Conservation (phyloP, 768 basidiomycete genomes). For the Lenzites betulinus region DNA sequence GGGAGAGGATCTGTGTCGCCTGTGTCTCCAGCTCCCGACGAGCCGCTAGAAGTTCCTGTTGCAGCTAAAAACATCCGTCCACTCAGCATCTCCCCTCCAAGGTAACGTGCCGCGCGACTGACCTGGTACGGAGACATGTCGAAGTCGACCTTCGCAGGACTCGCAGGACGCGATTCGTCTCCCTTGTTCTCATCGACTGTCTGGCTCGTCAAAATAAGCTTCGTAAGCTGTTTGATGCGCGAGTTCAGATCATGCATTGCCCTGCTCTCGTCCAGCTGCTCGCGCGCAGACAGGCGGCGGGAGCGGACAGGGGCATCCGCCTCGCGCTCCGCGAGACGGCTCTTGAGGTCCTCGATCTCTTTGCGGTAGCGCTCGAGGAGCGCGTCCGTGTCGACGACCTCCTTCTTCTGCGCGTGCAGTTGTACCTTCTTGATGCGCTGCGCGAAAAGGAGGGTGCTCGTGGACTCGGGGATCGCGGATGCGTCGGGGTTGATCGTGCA, state of each 20-base stretch:
- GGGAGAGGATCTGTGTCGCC: slow-evolving; percentile 77
- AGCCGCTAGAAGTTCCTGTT: slow-evolving; percentile 84
- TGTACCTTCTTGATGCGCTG: slow-evolving; percentile 89
- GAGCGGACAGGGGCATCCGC: slow-evolving; percentile 53
- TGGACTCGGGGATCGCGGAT: slow-evolving; percentile 77
- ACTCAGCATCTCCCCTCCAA: not conserved
- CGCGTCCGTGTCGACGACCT: slow-evolving; percentile 90
- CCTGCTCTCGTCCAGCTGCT: slow-evolving; percentile 83
- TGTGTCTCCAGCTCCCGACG: slow-evolving; percentile 80
- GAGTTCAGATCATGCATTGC: slow-evolving; percentile 83
- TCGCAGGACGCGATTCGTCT: slow-evolving; percentile 74
- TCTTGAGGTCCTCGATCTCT: slow-evolving; percentile 90
- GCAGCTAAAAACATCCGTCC: slow-evolving; percentile 49
- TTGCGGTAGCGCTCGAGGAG: slow-evolving; percentile 92
- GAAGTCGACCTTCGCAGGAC: slow-evolving; percentile 88
- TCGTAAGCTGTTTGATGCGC: slow-evolving; percentile 81
- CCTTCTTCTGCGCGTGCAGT: slow-evolving; percentile 88
- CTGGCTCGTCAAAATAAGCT: slow-evolving; percentile 83
- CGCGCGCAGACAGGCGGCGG: slow-evolving; percentile 48
- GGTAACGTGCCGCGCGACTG: slow-evolving; percentile 36
- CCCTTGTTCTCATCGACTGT: slow-evolving; percentile 71
- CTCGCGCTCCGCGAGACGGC: slow-evolving; percentile 68
- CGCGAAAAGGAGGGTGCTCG: slow-evolving; percentile 89
- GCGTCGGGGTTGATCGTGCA: slow-evolving; percentile 92
- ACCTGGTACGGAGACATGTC: slow-evolving; percentile 82